phyloP scores from a whole-genome alignment of 2,329 filamentous ascomycete species.

The Epichloe scottii region DNA sequence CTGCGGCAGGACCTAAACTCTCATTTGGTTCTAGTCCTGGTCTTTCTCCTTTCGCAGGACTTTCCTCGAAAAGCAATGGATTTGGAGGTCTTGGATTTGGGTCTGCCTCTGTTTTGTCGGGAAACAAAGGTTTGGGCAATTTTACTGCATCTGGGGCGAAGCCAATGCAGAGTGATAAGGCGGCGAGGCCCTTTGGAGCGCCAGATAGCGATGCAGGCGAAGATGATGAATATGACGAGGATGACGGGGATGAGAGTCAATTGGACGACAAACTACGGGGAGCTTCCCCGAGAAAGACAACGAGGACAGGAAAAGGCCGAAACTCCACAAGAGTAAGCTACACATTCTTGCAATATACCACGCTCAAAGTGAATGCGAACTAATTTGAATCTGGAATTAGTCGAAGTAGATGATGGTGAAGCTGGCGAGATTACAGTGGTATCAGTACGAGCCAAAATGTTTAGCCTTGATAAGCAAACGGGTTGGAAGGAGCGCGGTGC shows the following conservation, averaged over 20 bases:
- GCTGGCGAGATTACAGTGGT: slow-evolving; percentile 67
- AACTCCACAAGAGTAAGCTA: slow-evolving; percentile 55
- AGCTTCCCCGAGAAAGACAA: slow-evolving; percentile 39
- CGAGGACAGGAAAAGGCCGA: slow-evolving; percentile 53
- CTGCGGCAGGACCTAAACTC: slow-evolving; percentile 30
- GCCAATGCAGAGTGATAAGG: slow-evolving; percentile 42
- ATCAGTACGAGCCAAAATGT: slow-evolving; percentile 72
- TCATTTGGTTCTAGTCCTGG: slow-evolving; percentile 31
- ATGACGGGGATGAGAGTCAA: slow-evolving; percentile 27
- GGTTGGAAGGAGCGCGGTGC: slow-evolving; percentile 85
- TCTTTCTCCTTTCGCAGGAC: slow-evolving; percentile 35
- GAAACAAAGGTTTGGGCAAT: slow-evolving; percentile 40
- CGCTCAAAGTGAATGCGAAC: background rate
- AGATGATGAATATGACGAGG: slow-evolving; percentile 27
- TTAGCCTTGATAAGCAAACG: slow-evolving; percentile 56
- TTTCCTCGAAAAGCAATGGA: slow-evolving; percentile 27
- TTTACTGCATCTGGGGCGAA: slow-evolving; percentile 54
- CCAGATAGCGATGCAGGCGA: slow-evolving; percentile 50
- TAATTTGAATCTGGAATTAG: slow-evolving; percentile 24
- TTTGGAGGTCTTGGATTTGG: slow-evolving; percentile 35
- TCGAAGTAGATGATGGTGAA: slow-evolving; percentile 72
- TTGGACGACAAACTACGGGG: slow-evolving; percentile 34
- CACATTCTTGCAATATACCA: background rate
- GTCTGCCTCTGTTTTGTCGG: slow-evolving; percentile 23
- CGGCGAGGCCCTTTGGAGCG: slow-evolving; percentile 64